Conservation (phyloP, 371 early-diverging fungal species). For the Mortierella sp. region DNA sequence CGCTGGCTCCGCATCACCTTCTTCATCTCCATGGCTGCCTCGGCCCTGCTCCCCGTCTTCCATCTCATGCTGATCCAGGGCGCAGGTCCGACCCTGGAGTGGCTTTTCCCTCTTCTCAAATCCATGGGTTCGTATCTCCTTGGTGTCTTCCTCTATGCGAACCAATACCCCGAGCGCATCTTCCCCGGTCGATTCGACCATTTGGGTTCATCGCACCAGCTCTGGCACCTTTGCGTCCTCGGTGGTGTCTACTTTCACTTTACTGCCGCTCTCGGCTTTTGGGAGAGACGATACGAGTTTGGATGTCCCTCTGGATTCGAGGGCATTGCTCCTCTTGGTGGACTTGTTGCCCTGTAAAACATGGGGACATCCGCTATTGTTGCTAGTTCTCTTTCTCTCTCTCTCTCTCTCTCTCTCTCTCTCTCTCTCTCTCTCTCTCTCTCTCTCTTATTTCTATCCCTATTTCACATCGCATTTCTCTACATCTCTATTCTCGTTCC, state of each 20-base stretch:
- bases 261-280: slow-evolving; percentile 63
- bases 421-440: background rate
- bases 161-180: slow-evolving; percentile 78
- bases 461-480: slow-evolving; percentile 2
- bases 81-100: slow-evolving; percentile 48
- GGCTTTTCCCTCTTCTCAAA: slow-evolving; percentile 61
- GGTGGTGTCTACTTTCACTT: slow-evolving; percentile 77
- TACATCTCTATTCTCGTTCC: slow-evolving; percentile 2
- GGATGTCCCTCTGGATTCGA: slow-evolving; percentile 57
- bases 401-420: background rate
- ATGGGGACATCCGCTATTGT: too few relatives aligned
- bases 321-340: slow-evolving; percentile 47
- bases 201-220: slow-evolving; percentile 78
- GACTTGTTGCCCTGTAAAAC: slow-evolving; percentile 26
- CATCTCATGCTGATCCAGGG: slow-evolving; percentile 65
- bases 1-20: slow-evolving; percentile 66
- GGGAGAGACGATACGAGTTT: slow-evolving; percentile 59
- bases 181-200: slow-evolving; percentile 83
- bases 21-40: slow-evolving; percentile 71
- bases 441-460: background rate
- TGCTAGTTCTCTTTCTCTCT: background rate
- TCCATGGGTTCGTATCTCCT: slow-evolving; percentile 63
- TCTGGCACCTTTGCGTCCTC: slow-evolving; percentile 83
- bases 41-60: slow-evolving; percentile 65
- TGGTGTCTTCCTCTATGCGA: slow-evolving; percentile 74